phyloP scores from a whole-genome alignment of 768 basidiomycete species.

The Pulveroboletus sp. region DNA sequence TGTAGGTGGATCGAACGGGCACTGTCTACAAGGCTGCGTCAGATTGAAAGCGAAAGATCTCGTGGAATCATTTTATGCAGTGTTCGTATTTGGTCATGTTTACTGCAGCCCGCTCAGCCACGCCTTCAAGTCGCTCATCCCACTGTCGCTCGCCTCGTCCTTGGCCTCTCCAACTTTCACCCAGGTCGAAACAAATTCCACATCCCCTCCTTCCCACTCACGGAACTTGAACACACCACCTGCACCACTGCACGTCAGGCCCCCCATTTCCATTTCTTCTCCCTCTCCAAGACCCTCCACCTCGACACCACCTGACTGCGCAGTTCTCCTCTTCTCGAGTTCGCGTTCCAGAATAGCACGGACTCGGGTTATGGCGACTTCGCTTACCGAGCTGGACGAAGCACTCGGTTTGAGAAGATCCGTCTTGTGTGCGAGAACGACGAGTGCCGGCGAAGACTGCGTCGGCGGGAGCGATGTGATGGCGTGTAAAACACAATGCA shows the following conservation, averaged over 20 bases:
- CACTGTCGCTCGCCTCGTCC: constrained; percentile 31
- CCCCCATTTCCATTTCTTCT: constrained; percentile 60
- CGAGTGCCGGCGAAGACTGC: constrained; percentile 50
- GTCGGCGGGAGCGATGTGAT: constrained; percentile 72
- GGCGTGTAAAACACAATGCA: constrained; percentile 67
- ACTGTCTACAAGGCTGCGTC: constrained; percentile 72
- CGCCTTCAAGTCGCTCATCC: constrained; percentile 40
- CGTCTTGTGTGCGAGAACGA: constrained; percentile 72
- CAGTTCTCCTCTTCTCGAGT: constrained; percentile 67
- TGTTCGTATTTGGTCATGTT: constrained; percentile 27
- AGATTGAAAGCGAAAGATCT: neutral
- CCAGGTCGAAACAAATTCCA: constrained; percentile 60
- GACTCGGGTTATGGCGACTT: constrained; percentile 66
- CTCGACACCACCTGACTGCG: constrained; percentile 60
- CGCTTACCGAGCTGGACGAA: constrained; percentile 30
- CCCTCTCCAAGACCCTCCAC: constrained; percentile 75
- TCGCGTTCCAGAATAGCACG: constrained; percentile 79
- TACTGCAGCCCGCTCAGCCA: constrained; percentile 42
- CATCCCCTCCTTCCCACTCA: constrained; percentile 84
- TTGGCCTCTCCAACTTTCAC: constrained; percentile 32
- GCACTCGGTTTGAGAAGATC: constrained; percentile 57
- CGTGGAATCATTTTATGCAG: constrained; percentile 12
- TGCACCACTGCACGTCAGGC: constrained; percentile 62
- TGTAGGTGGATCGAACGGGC: constrained; percentile 47
- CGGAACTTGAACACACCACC: constrained; percentile 63